Evolutionary conservation across 768 basidiomycete species (phyloP).

Genomic region (Lactarius hengduanensis): DNA sequence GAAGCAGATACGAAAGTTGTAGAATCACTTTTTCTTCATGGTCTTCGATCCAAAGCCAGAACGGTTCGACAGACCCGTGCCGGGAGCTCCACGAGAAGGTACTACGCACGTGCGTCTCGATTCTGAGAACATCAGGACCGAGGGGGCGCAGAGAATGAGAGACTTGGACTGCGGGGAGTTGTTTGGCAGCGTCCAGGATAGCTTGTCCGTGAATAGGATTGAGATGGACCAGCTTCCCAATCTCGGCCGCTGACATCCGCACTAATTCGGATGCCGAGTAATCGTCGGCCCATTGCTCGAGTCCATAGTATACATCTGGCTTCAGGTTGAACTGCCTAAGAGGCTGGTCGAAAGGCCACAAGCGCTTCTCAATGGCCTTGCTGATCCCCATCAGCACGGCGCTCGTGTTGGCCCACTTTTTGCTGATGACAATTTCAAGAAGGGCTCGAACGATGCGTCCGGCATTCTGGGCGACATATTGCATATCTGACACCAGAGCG

Average conservation of each 20-base stretch:
- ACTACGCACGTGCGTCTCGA: conserved; percentile 60
- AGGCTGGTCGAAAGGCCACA: conserved; percentile 96
- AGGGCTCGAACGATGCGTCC: conserved; percentile 93
- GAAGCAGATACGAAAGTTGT: conserved; percentile 69
- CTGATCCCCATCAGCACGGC: conserved; percentile 83
- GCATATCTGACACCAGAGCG: conserved; percentile 92
- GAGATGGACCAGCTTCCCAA: conserved; percentile 80
- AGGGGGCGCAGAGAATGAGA: conserved; percentile 75
- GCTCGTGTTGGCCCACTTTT: conserved; percentile 84
- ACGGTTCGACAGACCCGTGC: conserved; percentile 79
- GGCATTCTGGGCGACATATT: conserved; percentile 92
- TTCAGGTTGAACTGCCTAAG: conserved; percentile 79
- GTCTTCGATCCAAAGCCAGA: conserved; percentile 97
- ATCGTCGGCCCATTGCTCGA: conserved; percentile 81
- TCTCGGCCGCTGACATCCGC: conserved; percentile 56
- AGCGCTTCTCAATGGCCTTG: conserved; percentile 86
- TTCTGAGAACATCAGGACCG: conserved; percentile 76
- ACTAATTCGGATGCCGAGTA: conserved; percentile 73
- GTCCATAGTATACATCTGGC: conserved; percentile 70
- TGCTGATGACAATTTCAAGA: conserved; percentile 90
- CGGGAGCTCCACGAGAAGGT: conserved; percentile 79
- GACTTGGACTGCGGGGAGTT: conserved; percentile 76
- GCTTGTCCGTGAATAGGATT: conserved; percentile 85
- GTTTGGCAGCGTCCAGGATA: conserved; percentile 73
- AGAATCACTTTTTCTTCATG: conserved; percentile 76